These are phyloP conservation scores for Komagataella phaffii DNA, from an alignment of 805 yeast genomes.

Conservation along the genomic window DNA sequence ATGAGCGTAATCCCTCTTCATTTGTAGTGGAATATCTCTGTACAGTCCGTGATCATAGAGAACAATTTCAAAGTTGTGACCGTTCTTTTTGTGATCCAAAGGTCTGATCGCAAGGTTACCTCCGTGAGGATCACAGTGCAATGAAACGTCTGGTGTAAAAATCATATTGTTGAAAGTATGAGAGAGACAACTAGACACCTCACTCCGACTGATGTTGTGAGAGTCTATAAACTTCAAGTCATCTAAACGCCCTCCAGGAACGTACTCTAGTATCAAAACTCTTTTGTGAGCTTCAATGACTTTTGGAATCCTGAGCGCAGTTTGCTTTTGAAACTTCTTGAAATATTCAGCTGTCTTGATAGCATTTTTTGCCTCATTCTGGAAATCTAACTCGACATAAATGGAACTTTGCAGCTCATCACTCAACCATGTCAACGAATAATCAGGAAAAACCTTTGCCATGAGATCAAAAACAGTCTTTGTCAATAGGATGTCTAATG, in stretches of 20 bases:
- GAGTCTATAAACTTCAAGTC: conserved; percentile 49
- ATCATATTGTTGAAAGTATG: conserved; percentile 93
- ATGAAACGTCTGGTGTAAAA: conserved; percentile 79
- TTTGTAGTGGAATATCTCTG: conserved; percentile 63
- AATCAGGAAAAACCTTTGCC: conserved; percentile 78
- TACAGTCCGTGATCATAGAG: conserved; percentile 93
- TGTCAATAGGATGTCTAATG: conserved; percentile 75
- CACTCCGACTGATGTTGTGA: conserved; percentile 55
- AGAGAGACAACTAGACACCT: conserved; percentile 75
- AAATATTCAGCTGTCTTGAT: conserved; percentile 57
- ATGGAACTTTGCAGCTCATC: conserved; percentile 84
- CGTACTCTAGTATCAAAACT: conserved; percentile 76
- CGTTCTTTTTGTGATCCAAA: conserved; percentile 7
- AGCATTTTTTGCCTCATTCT: conserved; percentile 78
- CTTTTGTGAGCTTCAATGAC: conserved; percentile 55
- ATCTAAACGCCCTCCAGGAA: conserved; percentile 76
- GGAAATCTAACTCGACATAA: conserved; percentile 82
- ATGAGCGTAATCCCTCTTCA: conserved; percentile 74
- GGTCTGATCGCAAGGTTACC: conserved; percentile 83
- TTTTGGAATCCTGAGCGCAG: conserved; percentile 73
- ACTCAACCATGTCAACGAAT: conserved; percentile 90
- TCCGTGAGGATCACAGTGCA: conserved; percentile 98
- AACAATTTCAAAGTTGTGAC: conserved; percentile 79
- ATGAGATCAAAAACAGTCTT: conserved; percentile 60
- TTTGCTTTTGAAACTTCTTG: conserved; percentile 32